Base-by-base conservation (phyloP, 225 moss, liverwort and hornwort species). In the Antitrichia curtipendula region DNA sequence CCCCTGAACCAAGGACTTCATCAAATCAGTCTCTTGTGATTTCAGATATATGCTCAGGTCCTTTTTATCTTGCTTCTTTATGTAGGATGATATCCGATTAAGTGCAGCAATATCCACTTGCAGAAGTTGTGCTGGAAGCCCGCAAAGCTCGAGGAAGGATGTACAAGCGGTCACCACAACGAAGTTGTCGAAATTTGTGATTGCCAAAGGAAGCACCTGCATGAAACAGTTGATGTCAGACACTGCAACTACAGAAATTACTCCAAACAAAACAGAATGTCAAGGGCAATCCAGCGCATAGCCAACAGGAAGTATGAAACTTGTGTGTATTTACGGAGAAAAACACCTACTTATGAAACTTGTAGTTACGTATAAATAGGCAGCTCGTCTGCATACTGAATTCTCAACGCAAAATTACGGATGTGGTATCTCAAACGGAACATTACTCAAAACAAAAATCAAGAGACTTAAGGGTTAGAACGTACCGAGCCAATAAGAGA, bases 141-240 rank as follows among this genome's bases (percentile, higher is more conserved):
- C 98, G 86, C 97, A 98, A 23, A 98, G 94, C 84, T 98, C 98
- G 75, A 96, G 85, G 90, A 98, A 95, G 73, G 91, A 89, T 73
- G 91, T 88, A 90, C 96, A 98, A 52, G 98, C 97, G 69, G 97
- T 90, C 89, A 96, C 98, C 63, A 97, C 95, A 64, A 93, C 89
- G 54, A 94, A 73, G 84, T 94, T 97, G 79, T 97, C 97, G 80
- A 95, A 95, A 59, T 95, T 89, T 77, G 68, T 91, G 59, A 98
- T 90, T 45, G 95, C 95, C 77, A 96, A 86, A 32, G 94, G 92
- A 79, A 96, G 91, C 47, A 94, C 94, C 96, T 96, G 94, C 91
- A 86, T 50, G 59, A 85, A 65, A 78, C 82, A 82, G 27, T 59
- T 73, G 24, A 87, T 65, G 56, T 86, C 86, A 91, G 75, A 88